Evolutionary conservation across 164 flowering plant species (phyloP), one percentile per base, ranked within the genome.

Genomic region (Vitis amurensis): DNA sequence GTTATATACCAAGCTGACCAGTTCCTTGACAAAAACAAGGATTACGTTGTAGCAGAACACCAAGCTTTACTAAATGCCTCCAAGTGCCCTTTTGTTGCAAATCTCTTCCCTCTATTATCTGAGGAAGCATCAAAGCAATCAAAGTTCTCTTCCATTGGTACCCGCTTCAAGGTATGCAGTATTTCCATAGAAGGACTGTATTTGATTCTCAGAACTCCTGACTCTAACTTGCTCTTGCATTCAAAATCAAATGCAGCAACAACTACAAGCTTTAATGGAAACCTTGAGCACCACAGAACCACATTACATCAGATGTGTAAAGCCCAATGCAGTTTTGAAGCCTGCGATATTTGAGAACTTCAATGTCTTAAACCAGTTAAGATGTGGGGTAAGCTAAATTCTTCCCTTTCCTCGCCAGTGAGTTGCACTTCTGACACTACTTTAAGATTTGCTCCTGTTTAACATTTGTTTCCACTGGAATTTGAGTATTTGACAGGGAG

Each of bases 1-100:
- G 98, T 93, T 51, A 89, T 83, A 37, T 93, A 93, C 79, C 92
- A 84, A 81, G 92, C 98, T 50, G 95, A 92, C 78, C 86, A 83
- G 11, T 91, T 93, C 81, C 89, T 93, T 37, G 98, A 93, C 80
- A 93, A 93, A 72, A 90, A 92, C 74, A 91, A 90, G 78, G 97
- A 91, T 76, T 91, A 90, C 66, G 93, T 90, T 37, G 86, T 91
- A 44, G 93, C 94, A 64, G 97, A 91, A 74, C 91, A 88, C 83
- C 97, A 92, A 81, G 93, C 90, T 68, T 78, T 92, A 51, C 63
- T 92, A 75, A 64, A 71, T 75, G 89, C 84, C 27, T 92, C 97
- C 17, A 78, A 69, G 59, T 89, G 94, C 64, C 49, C 76, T 19
- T 92, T 92, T 76, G 87, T 91, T 58, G 89, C 92, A 58, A 81